Evolutionary conservation across 441 rosid species (phyloP).

Genomic region (Pelargonium australe): DNA sequence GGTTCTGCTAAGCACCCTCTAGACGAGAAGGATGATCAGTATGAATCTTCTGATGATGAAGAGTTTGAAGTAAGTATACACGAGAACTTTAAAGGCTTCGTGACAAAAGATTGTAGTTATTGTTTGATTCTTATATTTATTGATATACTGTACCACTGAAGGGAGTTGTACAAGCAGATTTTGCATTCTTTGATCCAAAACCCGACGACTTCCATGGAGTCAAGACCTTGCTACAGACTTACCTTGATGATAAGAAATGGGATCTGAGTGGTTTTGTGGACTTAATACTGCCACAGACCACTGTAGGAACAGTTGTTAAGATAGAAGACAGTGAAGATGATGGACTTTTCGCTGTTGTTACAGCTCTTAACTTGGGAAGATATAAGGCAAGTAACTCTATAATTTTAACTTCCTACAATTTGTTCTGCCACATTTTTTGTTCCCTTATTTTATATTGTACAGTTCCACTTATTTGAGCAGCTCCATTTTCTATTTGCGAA

Average conservation of each 20-base stretch:
- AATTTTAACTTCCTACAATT: not conserved
- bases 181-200: constrained; percentile 86
- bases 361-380: constrained; percentile 70
- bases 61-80: constrained; percentile 44
- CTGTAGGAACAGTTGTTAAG: constrained; percentile 85
- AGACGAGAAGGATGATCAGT: constrained; percentile 20
- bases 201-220: constrained; percentile 67
- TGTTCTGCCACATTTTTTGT: not conserved
- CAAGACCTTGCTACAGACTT: constrained; percentile 53
- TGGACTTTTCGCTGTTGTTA: constrained; percentile 48
- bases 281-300: constrained; percentile 64
- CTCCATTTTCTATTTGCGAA: not conserved
- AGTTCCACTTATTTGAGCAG: not conserved
- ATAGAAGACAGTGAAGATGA: constrained; percentile 62
- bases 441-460: not conserved
- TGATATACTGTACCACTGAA: constrained; percentile 19
- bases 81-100: not conserved
- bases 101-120: not conserved
- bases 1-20: constrained; percentile 19
- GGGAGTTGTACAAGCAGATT: constrained; percentile 80
- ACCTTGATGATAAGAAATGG: constrained; percentile 69
- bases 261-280: constrained; percentile 84
- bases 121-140: not conserved
- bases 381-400: constrained; percentile 44
- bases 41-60: constrained; percentile 58